Evolutionary conservation across 495 filamentous ascomycete genomes (phyloP), one percentile per base, ranked within the genome.

Genomic region (Aspergillus funiculosus): DNA sequence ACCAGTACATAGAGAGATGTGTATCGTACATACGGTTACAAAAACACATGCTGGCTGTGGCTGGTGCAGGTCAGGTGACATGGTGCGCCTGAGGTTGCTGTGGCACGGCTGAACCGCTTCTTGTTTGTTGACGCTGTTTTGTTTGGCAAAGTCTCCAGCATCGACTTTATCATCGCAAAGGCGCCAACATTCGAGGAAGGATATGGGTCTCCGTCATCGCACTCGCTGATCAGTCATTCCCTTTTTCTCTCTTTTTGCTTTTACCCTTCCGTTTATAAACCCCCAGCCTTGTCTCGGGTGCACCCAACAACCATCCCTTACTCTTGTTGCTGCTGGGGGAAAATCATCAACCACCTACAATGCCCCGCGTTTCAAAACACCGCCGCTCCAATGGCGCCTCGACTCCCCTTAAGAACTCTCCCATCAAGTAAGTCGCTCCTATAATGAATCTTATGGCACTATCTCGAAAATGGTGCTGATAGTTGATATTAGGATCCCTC

Each of bases 351-450:
- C 37, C 26, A 46, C 35, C 50, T 58, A 81, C 59, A 48, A 89
- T 89, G 85, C 82, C 85, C 72, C 80, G 85, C 64, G 81, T 86
- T 49, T 62, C 63, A 39, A 72, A 71, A 57, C 67, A 72, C 54
- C 68, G 71, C 49, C 69, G 71, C 52, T 71, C 67, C 32, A 72
- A 69, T 57, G 67, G 73, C 44, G 72, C 63, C 18, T 75, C 75
- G 27, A 79, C 81, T 64, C 76, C 62, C 66, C 76, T 62, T 69
- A 82, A 60, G 71, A 79, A 57, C 58, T 83, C 84, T 9, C 81
- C 83, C 22, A 63, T 87, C 25, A 87, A 85, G 82, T 86, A 75
- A 52, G 79, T 58, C 8, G 25, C 11, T 4, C 8, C 15, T 13
- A 24, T 26, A 5, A 11, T 17, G 19, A 21, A 17, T 14, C 22